Evolutionary conservation across 2,329 filamentous ascomycete species (phyloP).

Genomic region (Emergomyces pasteurianus): DNA sequence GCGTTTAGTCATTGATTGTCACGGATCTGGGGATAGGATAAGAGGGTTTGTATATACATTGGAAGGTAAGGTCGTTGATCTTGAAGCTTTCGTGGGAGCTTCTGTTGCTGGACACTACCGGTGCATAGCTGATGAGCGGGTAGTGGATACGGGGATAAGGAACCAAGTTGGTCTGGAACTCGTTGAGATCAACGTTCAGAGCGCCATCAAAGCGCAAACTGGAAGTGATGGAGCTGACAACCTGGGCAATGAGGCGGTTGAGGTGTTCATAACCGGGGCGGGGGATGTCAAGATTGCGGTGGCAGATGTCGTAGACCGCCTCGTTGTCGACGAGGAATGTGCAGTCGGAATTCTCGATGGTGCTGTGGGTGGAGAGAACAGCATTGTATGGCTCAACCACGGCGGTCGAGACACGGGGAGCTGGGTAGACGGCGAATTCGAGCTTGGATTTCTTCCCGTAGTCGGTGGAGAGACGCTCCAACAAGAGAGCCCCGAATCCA

Average conservation of each 20-base stretch:
- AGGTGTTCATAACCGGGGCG: constrained; percentile 53
- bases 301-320: constrained; percentile 57
- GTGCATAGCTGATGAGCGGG: constrained; percentile 53
- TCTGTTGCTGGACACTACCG: constrained; percentile 56
- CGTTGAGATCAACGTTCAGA: constrained; percentile 55
- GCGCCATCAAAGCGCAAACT: constrained; percentile 54
- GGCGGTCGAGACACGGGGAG: constrained; percentile 52
- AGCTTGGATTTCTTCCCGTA: constrained; percentile 59
- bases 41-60: constrained; percentile 36
- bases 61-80: constrained; percentile 59
- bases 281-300: constrained; percentile 51
- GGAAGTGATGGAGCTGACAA: constrained; percentile 55
- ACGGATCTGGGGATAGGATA: too few species aligned
- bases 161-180: constrained; percentile 59
- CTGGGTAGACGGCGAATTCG: constrained; percentile 55
- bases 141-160: constrained; percentile 58
- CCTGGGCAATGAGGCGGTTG: constrained; percentile 55
- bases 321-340: constrained; percentile 59
- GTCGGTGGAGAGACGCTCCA: constrained; percentile 52
- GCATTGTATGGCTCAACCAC: constrained; percentile 59
- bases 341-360: constrained; percentile 56
- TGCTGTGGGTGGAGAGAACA: constrained; percentile 44
- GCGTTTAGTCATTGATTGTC: too few species aligned
- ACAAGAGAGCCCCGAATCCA: constrained; percentile 52
- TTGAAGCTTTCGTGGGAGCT: constrained; percentile 81